Conservation (phyloP, 768 basidiomycete genomes). For the Bullera alba region DNA sequence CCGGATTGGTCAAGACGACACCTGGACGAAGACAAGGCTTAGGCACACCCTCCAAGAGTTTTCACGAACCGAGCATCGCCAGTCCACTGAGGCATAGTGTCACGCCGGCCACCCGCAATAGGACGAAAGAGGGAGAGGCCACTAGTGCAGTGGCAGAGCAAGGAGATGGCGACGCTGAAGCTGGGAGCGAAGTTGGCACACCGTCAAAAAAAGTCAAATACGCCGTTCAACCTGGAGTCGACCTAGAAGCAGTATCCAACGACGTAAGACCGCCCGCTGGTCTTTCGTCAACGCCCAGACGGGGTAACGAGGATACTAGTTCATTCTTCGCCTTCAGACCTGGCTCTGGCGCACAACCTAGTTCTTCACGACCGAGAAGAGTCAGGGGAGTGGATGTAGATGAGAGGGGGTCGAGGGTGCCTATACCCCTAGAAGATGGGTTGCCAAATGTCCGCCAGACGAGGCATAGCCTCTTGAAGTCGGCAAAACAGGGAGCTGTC, state of each 20-base stretch:
- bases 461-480: not conserved
- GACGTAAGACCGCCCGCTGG: too few species aligned
- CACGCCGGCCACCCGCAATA: not conserved
- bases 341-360: constrained; percentile 1
- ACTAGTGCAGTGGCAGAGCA: constrained; percentile 6
- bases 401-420: too few species aligned
- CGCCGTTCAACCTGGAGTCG: constrained; percentile 6
- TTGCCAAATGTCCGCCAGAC: not conserved
- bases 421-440: constrained; percentile 1
- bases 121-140: not conserved
- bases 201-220: constrained; percentile 28
- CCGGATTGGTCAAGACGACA: constrained; percentile 8
- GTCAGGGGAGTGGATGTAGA: too few species aligned
- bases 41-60: not conserved
- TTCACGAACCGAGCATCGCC: constrained; percentile 10
- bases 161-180: constrained; percentile 3
- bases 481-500: not conserved
- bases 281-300: too few species aligned
- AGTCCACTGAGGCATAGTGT: constrained; percentile 30
- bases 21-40: not conserved
- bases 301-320: constrained; percentile 6
- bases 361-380: not conserved
- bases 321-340: constrained; percentile 27
- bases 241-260: constrained; percentile 13
- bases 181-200: constrained; percentile 4